Evolutionary conservation across 2,329 filamentous ascomycete species (phyloP), one percentile per base, ranked within the genome.

Genomic region (Alternaria arborescens): DNA sequence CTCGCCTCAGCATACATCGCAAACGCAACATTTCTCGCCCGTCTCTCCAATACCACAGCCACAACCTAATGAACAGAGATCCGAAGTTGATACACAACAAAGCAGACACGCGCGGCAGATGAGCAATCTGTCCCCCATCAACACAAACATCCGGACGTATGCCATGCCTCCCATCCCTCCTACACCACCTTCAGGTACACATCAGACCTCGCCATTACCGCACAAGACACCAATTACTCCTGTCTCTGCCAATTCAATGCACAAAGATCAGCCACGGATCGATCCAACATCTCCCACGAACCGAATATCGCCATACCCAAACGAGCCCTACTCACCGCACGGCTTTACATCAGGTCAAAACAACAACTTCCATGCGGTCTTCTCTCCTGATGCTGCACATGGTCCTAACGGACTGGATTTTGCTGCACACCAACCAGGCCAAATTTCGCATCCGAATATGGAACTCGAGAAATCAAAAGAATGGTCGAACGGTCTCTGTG

Each of bases 371-470:
- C 71, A 76, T 28, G 69, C 75, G 8, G 63, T 79, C 42, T 80
- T 80, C 66, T 72, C 74, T 4, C 79, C 79, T 3, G 70, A 75
- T 50, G 72, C 77, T 8, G 64, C 73, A 1, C 71, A 74, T 24
- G 78, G 78, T n/a, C 79, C 79, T 3, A 80, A 80, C 52, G 77
- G 77, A 7, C 67, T 78, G 0, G 71, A 77, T 52, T 72, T 74
- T 38, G 61, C 71, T 1, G 62, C 73, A 18, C 78, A 81, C 57
- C 74, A 76, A 54, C 79, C 78, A 0, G 78, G 78, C 41, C 78
- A 80, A 60, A 78, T 83, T 65, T 71, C 79, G 54, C 80, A 79
- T 60, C 69, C 77, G 18, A 74, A 81, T 72, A 77, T 83, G 80
- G 69, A 71, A 48, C 62, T 68, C 2, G 66, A 62, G 18, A 43